Evolutionary conservation across 2,329 filamentous ascomycete genomes (phyloP), one percentile per base, ranked within the genome.

Genomic region (Macrophomina phaseolina): DNA sequence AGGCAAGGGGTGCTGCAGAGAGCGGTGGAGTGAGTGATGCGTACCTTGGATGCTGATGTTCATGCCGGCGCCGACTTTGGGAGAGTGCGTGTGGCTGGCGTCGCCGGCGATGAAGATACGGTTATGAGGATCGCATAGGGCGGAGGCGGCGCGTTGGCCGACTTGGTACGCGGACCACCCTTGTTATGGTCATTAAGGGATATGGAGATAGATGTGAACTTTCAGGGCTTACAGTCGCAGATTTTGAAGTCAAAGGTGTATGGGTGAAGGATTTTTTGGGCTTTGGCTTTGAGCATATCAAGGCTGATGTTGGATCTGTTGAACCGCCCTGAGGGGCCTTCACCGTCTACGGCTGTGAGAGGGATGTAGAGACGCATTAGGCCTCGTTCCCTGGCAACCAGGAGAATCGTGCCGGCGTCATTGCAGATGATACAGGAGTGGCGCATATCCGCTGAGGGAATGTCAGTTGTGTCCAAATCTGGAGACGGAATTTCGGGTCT

Each of bases 101-200:
- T 92, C 90, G 18, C 89, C 89, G 14, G 88, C 87, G 46, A 92
- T 81, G 75, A 91, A 92, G 30, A 90, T 85, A n/a, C 87, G 84
- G 8, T 55, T 11, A 16, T 7, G 9, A 14, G 52, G 52, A 5
- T 36, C 52, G 52, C 32, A 55, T 68, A 88, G 80, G 58, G 85
- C 82, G 70, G 87, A 87, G 2, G 90, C 91, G 28, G 92, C 85
- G 28, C 90, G 86, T 79, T 91, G 89, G 14, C 89, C 88, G 67
- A 91, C 89, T 71, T 88, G 85, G 75, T 91, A 92, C 49, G 88
- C 87, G 53, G 89, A 90, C 79, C 91, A 92, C 89, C 90, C 90
- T 81, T 86, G 87, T 40, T 8, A 65, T 8, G 18, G 36, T 30
- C 12, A 30, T 36, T 55, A 12, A 45, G 23, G n/a, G 6, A 8